Evolutionary conservation across 2,329 filamentous ascomycete genomes (phyloP).

Genomic region (Paecilomyces fulvus): DNA sequence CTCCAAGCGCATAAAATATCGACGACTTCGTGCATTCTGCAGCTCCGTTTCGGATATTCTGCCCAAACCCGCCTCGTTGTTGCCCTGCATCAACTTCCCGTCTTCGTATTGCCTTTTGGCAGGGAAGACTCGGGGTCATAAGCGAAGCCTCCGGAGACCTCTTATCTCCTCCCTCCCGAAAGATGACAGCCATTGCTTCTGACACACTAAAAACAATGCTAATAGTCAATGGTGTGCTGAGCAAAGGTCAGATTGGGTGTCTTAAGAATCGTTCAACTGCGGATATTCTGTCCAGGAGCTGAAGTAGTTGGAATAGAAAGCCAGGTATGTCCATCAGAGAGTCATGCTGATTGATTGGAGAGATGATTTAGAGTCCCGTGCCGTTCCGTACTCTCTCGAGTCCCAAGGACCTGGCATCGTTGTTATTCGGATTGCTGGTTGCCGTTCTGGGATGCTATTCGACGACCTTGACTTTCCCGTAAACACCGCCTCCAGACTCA

Average conservation of each 20-base stretch:
- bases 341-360: background rate
- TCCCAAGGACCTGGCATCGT: background rate
- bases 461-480: background rate
- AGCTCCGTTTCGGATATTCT: background rate
- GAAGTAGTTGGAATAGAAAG: background rate
- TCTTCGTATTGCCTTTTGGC: background rate
- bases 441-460: background rate
- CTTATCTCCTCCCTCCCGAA: background rate
- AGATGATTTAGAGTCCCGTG: background rate
- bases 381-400: background rate
- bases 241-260: background rate
- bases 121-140: background rate
- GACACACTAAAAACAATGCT: background rate
- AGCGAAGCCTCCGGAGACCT: background rate
- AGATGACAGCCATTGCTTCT: background rate
- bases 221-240: background rate
- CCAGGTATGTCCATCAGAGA: background rate
- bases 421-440: background rate
- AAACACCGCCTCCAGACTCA: background rate
- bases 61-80: background rate
- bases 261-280: background rate
- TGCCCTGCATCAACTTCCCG: background rate
- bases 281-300: background rate
- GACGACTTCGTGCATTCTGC: background rate
- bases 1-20: background rate